Percentiles rank a stretch among this genome's conserved stretches.
Evolutionary conservation across 305 asterid genomes (phyloP).

Genomic region (Galium porrigens): DNA sequence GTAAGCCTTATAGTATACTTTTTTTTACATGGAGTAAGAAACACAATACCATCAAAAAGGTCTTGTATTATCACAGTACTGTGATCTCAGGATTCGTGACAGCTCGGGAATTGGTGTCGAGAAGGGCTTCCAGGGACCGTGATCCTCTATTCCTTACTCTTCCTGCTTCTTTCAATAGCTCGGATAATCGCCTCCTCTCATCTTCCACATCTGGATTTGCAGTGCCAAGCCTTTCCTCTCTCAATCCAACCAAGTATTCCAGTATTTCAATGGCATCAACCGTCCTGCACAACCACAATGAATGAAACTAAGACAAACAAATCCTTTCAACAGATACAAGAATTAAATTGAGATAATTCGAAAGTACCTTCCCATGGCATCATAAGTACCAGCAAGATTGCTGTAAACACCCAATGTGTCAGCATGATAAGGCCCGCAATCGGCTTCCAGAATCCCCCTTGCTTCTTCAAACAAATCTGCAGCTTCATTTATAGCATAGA

Average conservation of each 20-base stretch:
- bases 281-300: conserved; percentile 27
- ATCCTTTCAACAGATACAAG: neutral
- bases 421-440: conserved; percentile 67
- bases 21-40: conserved; percentile 1
- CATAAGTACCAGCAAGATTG: conserved; percentile 85
- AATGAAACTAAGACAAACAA: neutral
- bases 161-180: conserved; percentile 55
- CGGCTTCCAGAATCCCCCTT: conserved; percentile 45
- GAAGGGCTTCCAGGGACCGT: conserved; percentile 49
- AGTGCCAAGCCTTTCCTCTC: conserved; percentile 88
- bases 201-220: conserved; percentile 77
- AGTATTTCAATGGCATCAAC: conserved; percentile 64
- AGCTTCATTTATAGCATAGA: conserved; percentile 57
- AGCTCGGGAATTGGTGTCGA: conserved; percentile 30
- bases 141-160: conserved; percentile 47
- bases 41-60: neutral
- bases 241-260: conserved; percentile 63
- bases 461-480: conserved; percentile 72
- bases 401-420: conserved; percentile 77
- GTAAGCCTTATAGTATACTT: neutral
- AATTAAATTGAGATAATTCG: neutral
- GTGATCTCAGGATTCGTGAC: conserved; percentile 22
- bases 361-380: conserved; percentile 83
- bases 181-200: conserved; percentile 51
- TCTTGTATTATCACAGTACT: conserved; percentile 18